phyloP scores from a whole-genome alignment of 768 basidiomycete genomes.

The Phlebiopsis flavidoalba region DNA sequence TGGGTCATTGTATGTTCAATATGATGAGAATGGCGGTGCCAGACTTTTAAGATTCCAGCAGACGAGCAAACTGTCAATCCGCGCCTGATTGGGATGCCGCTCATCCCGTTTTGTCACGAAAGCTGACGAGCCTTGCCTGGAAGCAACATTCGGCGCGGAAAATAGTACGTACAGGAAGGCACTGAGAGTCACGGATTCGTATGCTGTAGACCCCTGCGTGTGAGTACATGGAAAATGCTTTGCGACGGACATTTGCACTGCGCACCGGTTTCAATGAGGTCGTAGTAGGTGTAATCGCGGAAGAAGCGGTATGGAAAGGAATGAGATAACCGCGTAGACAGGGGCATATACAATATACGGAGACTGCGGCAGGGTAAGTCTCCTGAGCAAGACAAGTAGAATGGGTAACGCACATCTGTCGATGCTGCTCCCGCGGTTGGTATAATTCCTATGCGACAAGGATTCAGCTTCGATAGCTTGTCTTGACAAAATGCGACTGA shows the following conservation, averaged over 20 bases:
- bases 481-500: constrained; percentile 25
- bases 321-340: constrained; percentile 77
- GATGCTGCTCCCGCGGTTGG: constrained; percentile 65
- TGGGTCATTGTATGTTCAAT: no score
- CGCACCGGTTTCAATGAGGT: constrained; percentile 45
- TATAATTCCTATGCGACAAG: constrained; percentile 53
- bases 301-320: constrained; percentile 85
- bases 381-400: background rate
- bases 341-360: constrained; percentile 86
- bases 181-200: constrained; percentile 79
- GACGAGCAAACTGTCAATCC: no score
- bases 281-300: constrained; percentile 66
- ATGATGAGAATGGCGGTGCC: no score
- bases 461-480: background rate
- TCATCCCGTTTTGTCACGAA: background rate
- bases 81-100: no score
- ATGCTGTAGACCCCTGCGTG: constrained; percentile 39
- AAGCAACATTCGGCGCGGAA: background rate
- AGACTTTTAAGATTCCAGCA: no score
- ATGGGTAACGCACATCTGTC: constrained; percentile 56
- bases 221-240: constrained; percentile 28
- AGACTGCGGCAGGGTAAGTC: constrained; percentile 34
- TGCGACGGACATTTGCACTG: background rate
- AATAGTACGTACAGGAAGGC: constrained; percentile 68
- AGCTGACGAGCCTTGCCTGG: background rate